Evolutionary conservation across 768 basidiomycete genomes (phyloP), one percentile per base, ranked within the genome.

Genomic region (Trametes punicea): DNA sequence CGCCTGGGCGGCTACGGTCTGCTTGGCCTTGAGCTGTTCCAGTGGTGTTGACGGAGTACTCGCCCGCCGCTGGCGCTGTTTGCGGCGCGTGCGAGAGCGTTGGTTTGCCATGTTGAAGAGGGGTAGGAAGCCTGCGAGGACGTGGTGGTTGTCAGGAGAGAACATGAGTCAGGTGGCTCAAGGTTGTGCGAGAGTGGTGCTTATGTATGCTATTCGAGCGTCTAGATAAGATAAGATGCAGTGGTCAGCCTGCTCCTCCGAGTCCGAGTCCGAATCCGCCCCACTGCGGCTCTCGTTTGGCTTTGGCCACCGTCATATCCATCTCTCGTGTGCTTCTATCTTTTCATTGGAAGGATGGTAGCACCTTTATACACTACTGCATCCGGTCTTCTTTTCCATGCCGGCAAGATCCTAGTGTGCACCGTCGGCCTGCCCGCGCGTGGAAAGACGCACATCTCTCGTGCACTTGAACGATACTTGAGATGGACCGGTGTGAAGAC

Each of bases 401-500:
- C 95, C 8, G 96, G 96, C 62, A 93, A 98, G 74, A 97, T 98
- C 68, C 77, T 98, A 21, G 87, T 97, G 42, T 77, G 94, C 55
- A 92, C 94, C 18, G 88, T 98, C 51, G 96, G 96, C 8, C 78
- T 98, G 3, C 95, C 95, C 41, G 95, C 96, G 1, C 83, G 93
- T 50, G 93, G 94, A 30, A 97, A 97, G 74, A 99, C 97, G 0
- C 97, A 99, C 70, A 93, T 98, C 54, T 96, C 94, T 1, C 82
- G 95, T 34, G 87, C 96, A 6, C 79, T 98, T 11, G 96, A 98
- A 70, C 84, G 97, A n/a, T 99, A 99, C 72, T 81, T 99, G 1
- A 81, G 93, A 70, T 99, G 97, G 97, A 90, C 93, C 71, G 97
- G 97, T 27, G 91, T 99, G 51, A 98, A 96, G 72, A 96, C 93